Conservation (phyloP, 441 rosid species). For the Hypseocharis bilobata region DNA sequence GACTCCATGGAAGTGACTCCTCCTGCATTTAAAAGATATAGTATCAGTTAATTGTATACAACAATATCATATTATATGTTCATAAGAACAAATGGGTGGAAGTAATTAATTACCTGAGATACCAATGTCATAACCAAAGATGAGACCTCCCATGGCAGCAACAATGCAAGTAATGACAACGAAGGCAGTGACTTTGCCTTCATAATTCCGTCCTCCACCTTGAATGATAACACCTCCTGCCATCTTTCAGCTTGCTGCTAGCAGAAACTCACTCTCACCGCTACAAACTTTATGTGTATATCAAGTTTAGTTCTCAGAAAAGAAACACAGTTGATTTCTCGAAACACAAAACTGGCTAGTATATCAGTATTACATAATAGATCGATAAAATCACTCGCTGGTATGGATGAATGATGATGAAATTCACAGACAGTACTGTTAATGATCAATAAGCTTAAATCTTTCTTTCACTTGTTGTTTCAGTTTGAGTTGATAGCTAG, state of each 20-base stretch:
- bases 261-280: neutral
- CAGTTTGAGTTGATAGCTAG: too few relatives aligned
- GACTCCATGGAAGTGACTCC: slow-evolving; percentile 86
- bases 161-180: slow-evolving; percentile 46
- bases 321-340: neutral
- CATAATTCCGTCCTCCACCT: slow-evolving; percentile 26
- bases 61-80: too few relatives aligned
- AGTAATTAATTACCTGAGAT: slow-evolving; percentile 32
- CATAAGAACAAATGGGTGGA: neutral
- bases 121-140: slow-evolving; percentile 59
- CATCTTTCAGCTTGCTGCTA: slow-evolving; percentile 16
- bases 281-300: neutral
- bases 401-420: too few relatives aligned
- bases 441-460: too few relatives aligned
- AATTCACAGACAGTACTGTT: too few relatives aligned
- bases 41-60: too few relatives aligned
- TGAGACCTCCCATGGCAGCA: slow-evolving; percentile 57
- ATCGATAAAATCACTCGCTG: too few relatives aligned
- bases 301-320: neutral
- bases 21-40: too few relatives aligned
- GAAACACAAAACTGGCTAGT: too few relatives aligned
- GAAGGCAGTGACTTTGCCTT: slow-evolving; percentile 35
- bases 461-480: too few relatives aligned
- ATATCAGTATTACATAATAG: too few relatives aligned
- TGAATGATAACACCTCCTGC: slow-evolving; percentile 37